Evolutionary conservation across 2,329 filamentous ascomycete genomes (phyloP).

Genomic region (Sordariomycetes sp.): DNA sequence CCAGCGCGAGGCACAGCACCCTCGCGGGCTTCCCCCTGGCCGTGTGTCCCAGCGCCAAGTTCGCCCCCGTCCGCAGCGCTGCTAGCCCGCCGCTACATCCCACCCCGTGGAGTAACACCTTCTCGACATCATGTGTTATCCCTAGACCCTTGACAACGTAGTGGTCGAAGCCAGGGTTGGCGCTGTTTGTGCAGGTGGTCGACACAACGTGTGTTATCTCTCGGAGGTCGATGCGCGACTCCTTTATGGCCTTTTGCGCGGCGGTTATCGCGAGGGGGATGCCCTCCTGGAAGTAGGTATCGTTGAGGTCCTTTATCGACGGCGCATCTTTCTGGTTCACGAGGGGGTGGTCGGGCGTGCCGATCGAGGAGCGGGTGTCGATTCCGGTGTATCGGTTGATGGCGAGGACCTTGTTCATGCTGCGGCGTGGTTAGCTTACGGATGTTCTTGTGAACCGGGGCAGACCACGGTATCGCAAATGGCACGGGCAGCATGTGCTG

Average conservation of each 20-base stretch:
- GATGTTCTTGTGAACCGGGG: neutral
- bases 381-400: slow-evolving; percentile 58
- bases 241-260: slow-evolving; percentile 41
- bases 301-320: slow-evolving; percentile 43
- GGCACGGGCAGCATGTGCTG: neutral
- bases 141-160: slow-evolving; percentile 49
- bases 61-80: slow-evolving; percentile 51
- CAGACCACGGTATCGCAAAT: neutral
- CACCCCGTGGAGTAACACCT: slow-evolving; percentile 54
- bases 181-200: slow-evolving; percentile 59
- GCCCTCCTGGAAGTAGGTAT: slow-evolving; percentile 44
- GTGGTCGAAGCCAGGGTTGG: slow-evolving; percentile 59
- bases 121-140: slow-evolving; percentile 47
- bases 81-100: slow-evolving; percentile 57
- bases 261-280: slow-evolving; percentile 46
- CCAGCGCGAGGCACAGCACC: slow-evolving; percentile 54
- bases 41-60: slow-evolving; percentile 52
- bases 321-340: slow-evolving; percentile 43
- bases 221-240: slow-evolving; percentile 36
- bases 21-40: slow-evolving; percentile 49
- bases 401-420: slow-evolving; percentile 50
- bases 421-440: slow-evolving; percentile 14
- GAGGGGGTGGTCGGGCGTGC: slow-evolving; percentile 47
- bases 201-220: slow-evolving; percentile 58
- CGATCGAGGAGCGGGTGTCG: slow-evolving; percentile 51